These are phyloP conservation scores for Rhizopus arrhizus DNA, from an alignment of 371 early-diverging fungal genomes.

Conservation along the genomic window DNA sequence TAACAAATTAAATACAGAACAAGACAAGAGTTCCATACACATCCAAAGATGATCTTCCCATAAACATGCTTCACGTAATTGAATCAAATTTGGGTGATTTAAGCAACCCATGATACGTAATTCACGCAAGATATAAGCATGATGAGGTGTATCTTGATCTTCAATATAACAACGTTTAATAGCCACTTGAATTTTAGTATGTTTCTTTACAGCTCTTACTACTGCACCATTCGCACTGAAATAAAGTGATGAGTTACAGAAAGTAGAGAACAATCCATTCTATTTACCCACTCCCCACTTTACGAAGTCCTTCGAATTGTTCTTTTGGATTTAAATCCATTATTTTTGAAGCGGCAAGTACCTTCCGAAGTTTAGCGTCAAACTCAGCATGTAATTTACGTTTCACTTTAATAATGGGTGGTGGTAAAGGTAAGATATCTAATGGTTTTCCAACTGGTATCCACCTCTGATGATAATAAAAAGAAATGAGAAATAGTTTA, in stretches of 20 bases:
- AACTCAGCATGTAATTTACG: slow-evolving; percentile 47
- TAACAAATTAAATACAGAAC: slow-evolving; percentile 51
- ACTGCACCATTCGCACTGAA: slow-evolving; percentile 29
- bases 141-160: slow-evolving; percentile 49
- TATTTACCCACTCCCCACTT: slow-evolving; percentile 56
- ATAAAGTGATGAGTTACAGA: not conserved
- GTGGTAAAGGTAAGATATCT: slow-evolving; percentile 43
- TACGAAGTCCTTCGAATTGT: slow-evolving; percentile 37
- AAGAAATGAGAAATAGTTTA: slow-evolving; percentile 1
- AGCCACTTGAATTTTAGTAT: slow-evolving; percentile 41
- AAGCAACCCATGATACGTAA: slow-evolving; percentile 54
- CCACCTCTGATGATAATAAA: slow-evolving; percentile 37
- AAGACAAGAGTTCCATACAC: slow-evolving; percentile 56
- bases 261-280: not conserved
- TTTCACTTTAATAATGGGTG: slow-evolving; percentile 31
- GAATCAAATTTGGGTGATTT: slow-evolving; percentile 42
- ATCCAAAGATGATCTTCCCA: slow-evolving; percentile 55
- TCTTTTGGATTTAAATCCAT: slow-evolving; percentile 46
- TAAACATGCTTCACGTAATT: slow-evolving; percentile 44
- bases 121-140: slow-evolving; percentile 49
- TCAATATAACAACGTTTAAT: slow-evolving; percentile 56
- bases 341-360: slow-evolving; percentile 45
- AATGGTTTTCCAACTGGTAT: slow-evolving; percentile 46
- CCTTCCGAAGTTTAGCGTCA: slow-evolving; percentile 50
- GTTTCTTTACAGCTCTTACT: slow-evolving; percentile 19